phyloP scores from a whole-genome alignment of 73 alveolate species.

The Blepharisma japonicum region DNA sequence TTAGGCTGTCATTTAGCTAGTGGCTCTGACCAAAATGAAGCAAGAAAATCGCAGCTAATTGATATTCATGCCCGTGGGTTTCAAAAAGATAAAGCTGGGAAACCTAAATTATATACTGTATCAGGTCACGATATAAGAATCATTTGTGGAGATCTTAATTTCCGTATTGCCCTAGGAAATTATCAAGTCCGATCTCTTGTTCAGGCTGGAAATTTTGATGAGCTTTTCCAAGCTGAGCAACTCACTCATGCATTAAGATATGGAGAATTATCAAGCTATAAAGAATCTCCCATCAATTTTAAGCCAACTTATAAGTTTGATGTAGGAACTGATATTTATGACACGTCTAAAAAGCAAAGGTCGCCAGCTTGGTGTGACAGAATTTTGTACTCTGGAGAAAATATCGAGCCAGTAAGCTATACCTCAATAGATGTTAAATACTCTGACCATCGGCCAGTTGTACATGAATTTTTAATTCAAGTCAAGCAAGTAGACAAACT shows the following conservation, averaged over 20 bases:
- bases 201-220: neutral
- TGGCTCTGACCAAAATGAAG: slow-evolving; percentile 54
- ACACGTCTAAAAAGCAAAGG: slow-evolving; percentile 76
- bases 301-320: slow-evolving; percentile 92
- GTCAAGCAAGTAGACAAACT: slow-evolving; percentile 29
- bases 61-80: slow-evolving; percentile 55
- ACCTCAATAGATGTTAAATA: slow-evolving; percentile 26
- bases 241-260: slow-evolving; percentile 34
- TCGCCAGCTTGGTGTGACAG: slow-evolving; percentile 97
- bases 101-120: slow-evolving; percentile 42
- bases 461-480: slow-evolving; percentile 28
- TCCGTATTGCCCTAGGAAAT: slow-evolving; percentile 44
- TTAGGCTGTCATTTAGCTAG: slow-evolving; percentile 81
- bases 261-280: neutral
- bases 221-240: slow-evolving; percentile 34
- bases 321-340: slow-evolving; percentile 65
- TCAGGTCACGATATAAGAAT: slow-evolving; percentile 61
- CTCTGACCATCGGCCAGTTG: slow-evolving; percentile 63
- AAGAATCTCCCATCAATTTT: slow-evolving; percentile 82
- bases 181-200: slow-evolving; percentile 34
- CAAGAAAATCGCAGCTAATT: slow-evolving; percentile 52
- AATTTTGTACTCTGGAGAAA: slow-evolving; percentile 43
- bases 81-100: slow-evolving; percentile 46
- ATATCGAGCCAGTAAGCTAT: neutral
- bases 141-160: slow-evolving; percentile 84